Percentiles rank a stretch among this genome's conserved stretches.
Evolutionary conservation across 2,329 filamentous ascomycete genomes (phyloP).

Genomic region (Trichoderma simmonsii): DNA sequence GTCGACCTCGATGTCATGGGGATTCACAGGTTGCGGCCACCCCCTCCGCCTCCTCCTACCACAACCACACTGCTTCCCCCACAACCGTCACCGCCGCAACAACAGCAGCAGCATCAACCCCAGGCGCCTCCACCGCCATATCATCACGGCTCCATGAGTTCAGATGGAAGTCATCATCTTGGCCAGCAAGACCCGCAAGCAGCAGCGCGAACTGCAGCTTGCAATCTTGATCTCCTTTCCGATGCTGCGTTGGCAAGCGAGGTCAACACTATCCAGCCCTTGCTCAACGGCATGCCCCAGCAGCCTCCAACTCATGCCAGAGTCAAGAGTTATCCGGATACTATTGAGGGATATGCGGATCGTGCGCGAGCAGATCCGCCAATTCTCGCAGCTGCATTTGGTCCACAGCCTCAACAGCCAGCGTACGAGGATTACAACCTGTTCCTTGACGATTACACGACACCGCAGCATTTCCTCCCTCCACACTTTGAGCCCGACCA

Average conservation of each 20-base stretch:
- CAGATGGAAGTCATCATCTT: slow-evolving; percentile 36
- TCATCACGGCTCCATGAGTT: slow-evolving; percentile 40
- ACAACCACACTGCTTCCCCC: slow-evolving; percentile 17
- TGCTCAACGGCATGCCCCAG: slow-evolving; percentile 46
- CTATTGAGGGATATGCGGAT: slow-evolving; percentile 45
- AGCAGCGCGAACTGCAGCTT: slow-evolving; percentile 45
- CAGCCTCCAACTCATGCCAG: slow-evolving; percentile 39
- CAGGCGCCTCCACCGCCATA: slow-evolving; percentile 32
- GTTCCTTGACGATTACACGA: slow-evolving; percentile 56
- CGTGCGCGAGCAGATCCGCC: slow-evolving; percentile 46
- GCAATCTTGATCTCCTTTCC: slow-evolving; percentile 57
- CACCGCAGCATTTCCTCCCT: slow-evolving; percentile 54
- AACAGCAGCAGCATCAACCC: slow-evolving; percentile 20
- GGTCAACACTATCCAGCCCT: slow-evolving; percentile 49
- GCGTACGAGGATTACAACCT: slow-evolving; percentile 57
- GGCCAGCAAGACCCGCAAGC: slow-evolving; percentile 47
- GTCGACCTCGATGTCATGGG: slow-evolving; percentile 46
- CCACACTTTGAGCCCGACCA: slow-evolving; percentile 54
- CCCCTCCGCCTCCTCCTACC: slow-evolving; percentile 20
- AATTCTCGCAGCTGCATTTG: slow-evolving; percentile 39
- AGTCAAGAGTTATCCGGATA: slow-evolving; percentile 50
- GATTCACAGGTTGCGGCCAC: slow-evolving; percentile 34
- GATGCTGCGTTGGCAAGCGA: slow-evolving; percentile 59
- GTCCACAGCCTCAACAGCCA: slow-evolving; percentile 29
- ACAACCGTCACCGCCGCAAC: slow-evolving; percentile 15